phyloP scores from a whole-genome alignment of 1,139 yeast genomes.

The Pneumocystis carinii region DNA sequence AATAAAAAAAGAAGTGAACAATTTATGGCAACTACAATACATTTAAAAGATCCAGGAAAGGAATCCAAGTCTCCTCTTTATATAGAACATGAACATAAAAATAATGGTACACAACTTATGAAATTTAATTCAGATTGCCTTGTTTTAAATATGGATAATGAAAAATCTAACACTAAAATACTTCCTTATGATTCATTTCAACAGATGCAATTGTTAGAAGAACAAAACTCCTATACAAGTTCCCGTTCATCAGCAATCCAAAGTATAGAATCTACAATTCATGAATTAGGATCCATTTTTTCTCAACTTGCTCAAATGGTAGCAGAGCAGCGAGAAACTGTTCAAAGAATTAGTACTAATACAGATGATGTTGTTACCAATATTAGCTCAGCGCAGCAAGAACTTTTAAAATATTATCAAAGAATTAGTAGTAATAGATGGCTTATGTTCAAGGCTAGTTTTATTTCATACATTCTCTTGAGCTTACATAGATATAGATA shows the following conservation, averaged over 20 bases:
- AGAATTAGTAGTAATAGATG: constrained; percentile 81
- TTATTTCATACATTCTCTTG: not conserved
- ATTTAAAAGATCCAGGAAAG: not conserved
- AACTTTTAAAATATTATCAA: constrained; percentile 75
- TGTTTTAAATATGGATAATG: not conserved
- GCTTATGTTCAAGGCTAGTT: constrained; percentile 50
- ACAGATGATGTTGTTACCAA: constrained; percentile 86
- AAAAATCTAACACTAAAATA: not conserved
- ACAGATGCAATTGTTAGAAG: constrained; percentile 48
- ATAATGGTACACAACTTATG: not conserved
- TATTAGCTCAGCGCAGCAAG: constrained; percentile 88
- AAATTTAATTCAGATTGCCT: constrained; percentile 8
- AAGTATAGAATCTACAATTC: constrained; percentile 86
- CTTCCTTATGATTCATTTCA: constrained; percentile 55
- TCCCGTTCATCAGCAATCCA: constrained; percentile 85
- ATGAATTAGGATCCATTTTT: constrained; percentile 88
- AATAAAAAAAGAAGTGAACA: constrained; percentile 75
- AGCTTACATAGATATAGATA: constrained; percentile 24
- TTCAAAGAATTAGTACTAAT: constrained; percentile 77
- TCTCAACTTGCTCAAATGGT: constrained; percentile 96
- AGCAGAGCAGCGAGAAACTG: constrained; percentile 90
- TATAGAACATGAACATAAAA: not conserved
- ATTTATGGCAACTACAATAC: constrained; percentile 30
- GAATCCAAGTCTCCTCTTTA: not conserved
- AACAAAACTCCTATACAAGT: constrained; percentile 56